Evolutionary conservation across 306 rosid species (phyloP).

Genomic region (Malus fusca): DNA sequence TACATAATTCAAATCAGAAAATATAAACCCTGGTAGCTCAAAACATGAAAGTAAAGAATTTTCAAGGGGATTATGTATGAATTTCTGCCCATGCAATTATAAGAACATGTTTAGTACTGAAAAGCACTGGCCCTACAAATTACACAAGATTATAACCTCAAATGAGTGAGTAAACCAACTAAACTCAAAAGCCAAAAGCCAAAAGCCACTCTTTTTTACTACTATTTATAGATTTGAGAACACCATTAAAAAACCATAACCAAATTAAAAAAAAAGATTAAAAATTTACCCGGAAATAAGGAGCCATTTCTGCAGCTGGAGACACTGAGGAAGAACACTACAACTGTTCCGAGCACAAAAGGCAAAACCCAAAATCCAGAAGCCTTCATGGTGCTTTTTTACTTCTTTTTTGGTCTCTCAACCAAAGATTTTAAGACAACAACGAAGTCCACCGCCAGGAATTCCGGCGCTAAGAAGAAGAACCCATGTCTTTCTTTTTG

Average conservation of each 20-base stretch:
- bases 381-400: slow-evolving; percentile 32
- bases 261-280: neutral
- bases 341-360: slow-evolving; percentile 25
- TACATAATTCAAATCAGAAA: neutral
- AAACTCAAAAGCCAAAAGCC: neutral
- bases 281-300: slow-evolving; percentile 24
- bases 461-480: neutral
- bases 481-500: slow-evolving; percentile 3
- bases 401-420: neutral
- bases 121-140: neutral
- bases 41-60: neutral
- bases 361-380: slow-evolving; percentile 40
- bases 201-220: neutral
- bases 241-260: neutral
- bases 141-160: neutral
- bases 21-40: neutral
- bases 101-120: too few relatives aligned
- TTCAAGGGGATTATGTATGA: neutral
- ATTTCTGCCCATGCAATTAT: neutral
- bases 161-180: neutral
- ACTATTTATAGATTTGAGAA: neutral
- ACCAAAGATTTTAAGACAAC: slow-evolving; percentile 2
- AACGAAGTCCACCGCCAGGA: slow-evolving; percentile 14
- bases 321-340: slow-evolving; percentile 22
- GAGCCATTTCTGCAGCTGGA: slow-evolving; percentile 13